phyloP scores from a whole-genome alignment of 768 basidiomycete genomes.

The Termitomyces sp. region DNA sequence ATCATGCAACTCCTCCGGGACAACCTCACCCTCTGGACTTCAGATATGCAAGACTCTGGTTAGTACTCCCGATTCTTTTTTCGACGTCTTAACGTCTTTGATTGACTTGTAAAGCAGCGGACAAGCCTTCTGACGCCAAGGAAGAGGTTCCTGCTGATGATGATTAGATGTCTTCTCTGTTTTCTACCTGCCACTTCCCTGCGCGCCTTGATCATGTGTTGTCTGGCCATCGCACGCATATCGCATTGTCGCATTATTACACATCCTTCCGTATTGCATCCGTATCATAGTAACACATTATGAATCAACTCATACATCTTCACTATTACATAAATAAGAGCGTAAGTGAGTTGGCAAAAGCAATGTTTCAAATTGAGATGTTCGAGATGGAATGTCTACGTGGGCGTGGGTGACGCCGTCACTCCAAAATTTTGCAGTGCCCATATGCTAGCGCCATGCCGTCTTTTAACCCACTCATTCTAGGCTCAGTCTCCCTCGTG shows the following conservation, averaged over 20 bases:
- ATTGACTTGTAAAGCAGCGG: constrained; percentile 31
- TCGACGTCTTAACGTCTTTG: background rate
- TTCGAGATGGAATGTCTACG: background rate
- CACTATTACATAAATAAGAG: background rate
- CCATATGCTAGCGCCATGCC: constrained; percentile 18
- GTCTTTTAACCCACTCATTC: constrained; percentile 21
- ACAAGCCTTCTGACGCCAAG: constrained; percentile 67
- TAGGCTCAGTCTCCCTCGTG: constrained; percentile 32
- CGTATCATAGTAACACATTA: constrained; percentile 12
- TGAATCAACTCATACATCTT: constrained; percentile 9
- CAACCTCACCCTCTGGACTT: constrained; percentile 97
- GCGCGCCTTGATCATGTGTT: constrained; percentile 15
- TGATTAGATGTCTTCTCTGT: constrained; percentile 42
- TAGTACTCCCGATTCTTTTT: constrained; percentile 20
- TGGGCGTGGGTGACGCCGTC: background rate
- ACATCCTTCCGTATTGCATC: constrained; percentile 15
- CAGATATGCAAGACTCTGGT: constrained; percentile 95
- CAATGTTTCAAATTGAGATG: background rate
- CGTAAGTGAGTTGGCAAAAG: background rate
- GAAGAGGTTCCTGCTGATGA: constrained; percentile 65
- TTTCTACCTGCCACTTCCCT: constrained; percentile 13
- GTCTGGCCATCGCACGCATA: constrained; percentile 11
- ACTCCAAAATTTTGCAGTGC: background rate
- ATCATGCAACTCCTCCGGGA: constrained; percentile 97
- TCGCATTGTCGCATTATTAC: constrained; percentile 20